phyloP scores from a whole-genome alignment of 805 yeast genomes.

The Lachancea sp. region DNA sequence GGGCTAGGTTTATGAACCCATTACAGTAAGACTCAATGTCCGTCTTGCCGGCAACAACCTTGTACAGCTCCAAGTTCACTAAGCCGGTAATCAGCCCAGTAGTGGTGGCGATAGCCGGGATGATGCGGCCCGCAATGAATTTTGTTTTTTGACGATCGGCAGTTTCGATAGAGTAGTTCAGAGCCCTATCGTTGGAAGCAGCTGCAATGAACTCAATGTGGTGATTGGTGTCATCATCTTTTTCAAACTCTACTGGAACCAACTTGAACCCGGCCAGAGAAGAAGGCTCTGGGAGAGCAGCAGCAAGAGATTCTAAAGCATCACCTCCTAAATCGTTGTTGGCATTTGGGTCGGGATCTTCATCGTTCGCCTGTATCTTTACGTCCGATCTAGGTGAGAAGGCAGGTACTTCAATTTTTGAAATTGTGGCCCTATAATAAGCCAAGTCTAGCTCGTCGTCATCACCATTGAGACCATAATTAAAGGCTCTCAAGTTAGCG shows the following conservation, averaged over 20 bases:
- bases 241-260: constrained; percentile 89
- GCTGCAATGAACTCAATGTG: constrained; percentile 95
- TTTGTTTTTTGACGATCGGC: constrained; percentile 89
- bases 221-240: constrained; percentile 94
- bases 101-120: constrained; percentile 98
- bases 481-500: constrained; percentile 85
- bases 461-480: constrained; percentile 83
- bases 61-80: constrained; percentile 84
- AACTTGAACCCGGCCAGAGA: constrained; percentile 83
- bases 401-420: constrained; percentile 45
- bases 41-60: constrained; percentile 70
- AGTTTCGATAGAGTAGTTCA: constrained; percentile 79
- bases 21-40: constrained; percentile 84
- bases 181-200: constrained; percentile 93
- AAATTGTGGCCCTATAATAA: constrained; percentile 49
- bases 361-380: constrained; percentile 76
- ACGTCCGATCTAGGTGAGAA: constrained; percentile 72
- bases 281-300: constrained; percentile 81
- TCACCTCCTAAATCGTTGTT: constrained; percentile 47
- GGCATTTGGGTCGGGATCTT: constrained; percentile 83
- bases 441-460: constrained; percentile 43
- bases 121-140: constrained; percentile 95
- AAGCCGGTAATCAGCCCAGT: constrained; percentile 97
- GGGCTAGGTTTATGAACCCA: constrained; percentile 85
- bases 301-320: constrained; percentile 61